Evolutionary conservation across 306 rosid species (phyloP).

Genomic region (Cajanus cajan): DNA sequence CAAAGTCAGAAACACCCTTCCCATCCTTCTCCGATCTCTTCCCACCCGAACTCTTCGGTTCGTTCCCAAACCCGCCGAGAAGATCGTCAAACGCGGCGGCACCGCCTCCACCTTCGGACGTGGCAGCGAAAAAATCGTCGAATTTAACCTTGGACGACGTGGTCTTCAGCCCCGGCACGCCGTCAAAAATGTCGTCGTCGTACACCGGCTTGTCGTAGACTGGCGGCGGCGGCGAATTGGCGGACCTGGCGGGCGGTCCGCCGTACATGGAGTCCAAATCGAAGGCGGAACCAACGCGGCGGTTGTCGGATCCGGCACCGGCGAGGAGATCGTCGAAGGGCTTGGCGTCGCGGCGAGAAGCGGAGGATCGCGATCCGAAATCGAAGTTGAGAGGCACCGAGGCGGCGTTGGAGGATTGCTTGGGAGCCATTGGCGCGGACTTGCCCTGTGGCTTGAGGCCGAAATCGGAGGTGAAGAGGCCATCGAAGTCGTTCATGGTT

Average conservation of each 20-base stretch:
- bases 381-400: conserved; percentile 42
- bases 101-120: conserved; percentile 9
- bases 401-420: conserved; percentile 39
- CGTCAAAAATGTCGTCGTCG: conserved; percentile 84
- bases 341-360: conserved; percentile 38
- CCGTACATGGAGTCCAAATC: conserved; percentile 63
- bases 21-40: conserved; percentile 51
- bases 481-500: conserved; percentile 91
- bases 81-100: conserved; percentile 70
- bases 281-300: conserved; percentile 46
- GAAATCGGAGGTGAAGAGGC: conserved; percentile 69
- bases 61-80: conserved; percentile 78
- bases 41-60: conserved; percentile 47
- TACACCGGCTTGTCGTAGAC: conserved; percentile 60
- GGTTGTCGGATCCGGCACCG: conserved; percentile 53
- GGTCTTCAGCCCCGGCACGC: conserved; percentile 82
- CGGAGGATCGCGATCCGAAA: conserved; percentile 68
- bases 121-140: conserved; percentile 59
- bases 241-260: conserved; percentile 38
- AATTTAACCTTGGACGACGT: conserved; percentile 51
- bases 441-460: conserved; percentile 83
- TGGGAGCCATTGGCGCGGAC: conserved; percentile 83
- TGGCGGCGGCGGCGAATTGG: conserved; percentile 77
- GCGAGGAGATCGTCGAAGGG: conserved; percentile 57
- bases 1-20: conserved; percentile 52